phyloP scores from a whole-genome alignment of 2,329 filamentous ascomycete genomes.

The Monilinia laxa region DNA sequence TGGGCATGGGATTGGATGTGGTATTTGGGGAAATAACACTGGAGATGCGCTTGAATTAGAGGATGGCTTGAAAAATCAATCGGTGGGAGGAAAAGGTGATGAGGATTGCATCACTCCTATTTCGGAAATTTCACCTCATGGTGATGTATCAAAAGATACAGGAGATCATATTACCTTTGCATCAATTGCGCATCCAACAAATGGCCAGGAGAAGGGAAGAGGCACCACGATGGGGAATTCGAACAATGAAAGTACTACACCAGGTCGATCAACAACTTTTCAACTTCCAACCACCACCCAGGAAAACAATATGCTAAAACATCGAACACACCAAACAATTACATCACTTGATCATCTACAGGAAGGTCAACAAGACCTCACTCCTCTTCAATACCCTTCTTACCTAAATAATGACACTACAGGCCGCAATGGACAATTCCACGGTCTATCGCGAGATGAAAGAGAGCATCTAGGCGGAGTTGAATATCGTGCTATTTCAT shows the following conservation, averaged over 20 bases:
- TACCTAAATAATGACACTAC: conserved; percentile 39
- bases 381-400: conserved; percentile 29
- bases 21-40: neutral
- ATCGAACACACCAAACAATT: neutral
- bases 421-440: conserved; percentile 55
- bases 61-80: neutral
- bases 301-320: neutral
- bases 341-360: neutral
- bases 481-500: conserved; percentile 61
- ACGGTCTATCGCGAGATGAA: conserved; percentile 53
- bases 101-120: conserved; percentile 2
- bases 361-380: conserved; percentile 17
- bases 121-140: conserved; percentile 7
- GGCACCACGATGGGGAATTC: neutral
- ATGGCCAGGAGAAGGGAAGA: neutral
- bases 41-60: neutral
- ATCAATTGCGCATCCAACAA: neutral
- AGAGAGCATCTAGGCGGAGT: conserved; percentile 59
- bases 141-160: neutral
- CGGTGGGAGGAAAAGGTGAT: neutral
- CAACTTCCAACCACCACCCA: neutral
- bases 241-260: neutral
- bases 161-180: conserved; percentile 20
- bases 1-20: neutral
- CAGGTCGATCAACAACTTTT: neutral